A percentile compares a stretch with the other conserved stretches of the same genome.
These are phyloP conservation scores for Peniophora sp. DNA, from an alignment of 1,284 basidiomycete species.

Conservation along the genomic window DNA sequence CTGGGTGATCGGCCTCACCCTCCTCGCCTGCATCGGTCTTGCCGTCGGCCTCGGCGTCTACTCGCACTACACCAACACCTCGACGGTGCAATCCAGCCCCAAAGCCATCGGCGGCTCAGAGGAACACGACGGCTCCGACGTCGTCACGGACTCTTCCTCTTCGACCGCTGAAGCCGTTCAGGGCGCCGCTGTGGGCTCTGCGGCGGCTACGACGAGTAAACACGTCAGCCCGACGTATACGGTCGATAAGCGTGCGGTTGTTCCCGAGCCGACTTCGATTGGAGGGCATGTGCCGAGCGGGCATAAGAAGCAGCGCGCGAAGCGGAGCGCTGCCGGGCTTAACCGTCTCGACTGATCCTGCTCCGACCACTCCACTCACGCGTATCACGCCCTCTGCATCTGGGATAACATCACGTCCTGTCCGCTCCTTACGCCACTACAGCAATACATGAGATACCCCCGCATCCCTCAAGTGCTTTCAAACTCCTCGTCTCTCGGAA, in stretches of 20 bases:
- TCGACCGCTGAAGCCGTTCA: conserved; percentile 7
- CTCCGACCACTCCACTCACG: background rate
- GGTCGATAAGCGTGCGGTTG: conserved; percentile 24
- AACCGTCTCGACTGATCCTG: background rate
- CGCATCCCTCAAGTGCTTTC: no score
- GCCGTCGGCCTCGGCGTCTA: conserved; percentile 56
- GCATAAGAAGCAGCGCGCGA: background rate
- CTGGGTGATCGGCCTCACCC: conserved; percentile 53
- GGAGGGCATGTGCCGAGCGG: background rate
- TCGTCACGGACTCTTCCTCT: conserved; percentile 13
- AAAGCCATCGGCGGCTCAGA: conserved; percentile 60
- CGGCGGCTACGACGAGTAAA: conserved; percentile 9
- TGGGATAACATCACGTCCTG: conserved; percentile 15
- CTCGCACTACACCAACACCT: conserved; percentile 38
- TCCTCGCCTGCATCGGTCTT: conserved; percentile 44
- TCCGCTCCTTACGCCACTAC: conserved; percentile 30
- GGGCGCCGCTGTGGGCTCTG: conserved; percentile 7
- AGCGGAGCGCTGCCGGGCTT: background rate
- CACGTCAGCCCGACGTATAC: conserved; percentile 43
- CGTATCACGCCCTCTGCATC: background rate
- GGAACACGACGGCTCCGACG: conserved; percentile 4
- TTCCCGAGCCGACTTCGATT: conserved; percentile 11
- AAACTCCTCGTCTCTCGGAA: no score
- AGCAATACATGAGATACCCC: conserved; percentile 3
- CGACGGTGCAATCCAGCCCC: conserved; percentile 38